Evolutionary conservation across 2,329 filamentous ascomycete species (phyloP), one percentile per base, ranked within the genome.

Genomic region (Aspergillus puulaauensis): DNA sequence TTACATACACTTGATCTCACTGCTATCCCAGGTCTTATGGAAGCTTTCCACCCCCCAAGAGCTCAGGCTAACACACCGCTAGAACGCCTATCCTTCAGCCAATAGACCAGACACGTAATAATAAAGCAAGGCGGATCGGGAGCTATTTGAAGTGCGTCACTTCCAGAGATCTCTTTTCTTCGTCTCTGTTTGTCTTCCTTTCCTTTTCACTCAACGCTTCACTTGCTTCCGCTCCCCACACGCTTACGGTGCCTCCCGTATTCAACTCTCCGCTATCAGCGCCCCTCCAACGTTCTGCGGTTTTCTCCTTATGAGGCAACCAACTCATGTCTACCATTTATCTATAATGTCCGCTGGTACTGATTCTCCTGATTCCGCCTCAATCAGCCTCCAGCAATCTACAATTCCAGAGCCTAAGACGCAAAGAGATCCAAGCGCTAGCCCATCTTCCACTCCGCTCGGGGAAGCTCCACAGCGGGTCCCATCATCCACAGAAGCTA

Each of bases 381-480:
- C 50, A 41, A 48, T 24, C n/a, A 44, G 27, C 37, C 48, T 50
- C 17, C 60, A 52, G 7, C 50, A 57, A 19, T 31, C 57, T 23
- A 47, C 52, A 48, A n/a, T 41, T 33, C 52, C 55, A 35, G 61
- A 61, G 45, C 45, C 55, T 21, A 64, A 66, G 33, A 59, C 62
- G 52, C 61, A 60, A 41, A 60, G 39, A 47, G 65, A 67, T 55
- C 64, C 60, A 65, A 56, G 58, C 60, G 60, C 62, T 61, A 46
- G 59, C 62, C 51, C 54, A 41, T 47, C 48, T 47, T 21, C 49
- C 52, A 24, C 49, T 61, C 64, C 68, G 40, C 64, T 60, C n/a
- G 50, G 57, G 19, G 62, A 64, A 60, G 64, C 64, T 63, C 64
- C 61, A 59, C 66, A 64, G 52, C 62, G 61, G 56, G 56, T 56